Conservation (phyloP, 2,329 filamentous ascomycete species). For the Stagonosporopsis chrysanthemi region DNA sequence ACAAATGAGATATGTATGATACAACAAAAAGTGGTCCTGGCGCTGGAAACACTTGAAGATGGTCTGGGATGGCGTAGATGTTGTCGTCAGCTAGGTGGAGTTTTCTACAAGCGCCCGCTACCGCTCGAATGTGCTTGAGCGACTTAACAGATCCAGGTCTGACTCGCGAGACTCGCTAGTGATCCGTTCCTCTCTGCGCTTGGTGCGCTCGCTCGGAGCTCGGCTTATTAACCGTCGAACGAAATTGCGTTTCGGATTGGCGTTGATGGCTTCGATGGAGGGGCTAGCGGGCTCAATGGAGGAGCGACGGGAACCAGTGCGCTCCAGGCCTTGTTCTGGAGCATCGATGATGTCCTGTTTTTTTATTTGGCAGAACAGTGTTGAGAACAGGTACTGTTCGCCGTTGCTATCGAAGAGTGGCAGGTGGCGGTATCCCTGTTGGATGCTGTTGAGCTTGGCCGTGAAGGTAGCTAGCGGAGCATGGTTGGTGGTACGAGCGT, state of each 20-base stretch:
- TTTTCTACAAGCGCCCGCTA: conserved; percentile 25
- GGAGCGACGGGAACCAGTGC: conserved; percentile 33
- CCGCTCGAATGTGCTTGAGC: conserved; percentile 48
- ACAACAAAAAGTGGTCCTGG: conserved; percentile 24
- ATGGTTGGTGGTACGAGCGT: conserved; percentile 72
- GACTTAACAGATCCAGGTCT: conserved; percentile 43
- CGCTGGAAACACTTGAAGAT: conserved; percentile 26
- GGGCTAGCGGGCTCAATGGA: conserved; percentile 39
- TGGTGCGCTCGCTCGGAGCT: conserved; percentile 53
- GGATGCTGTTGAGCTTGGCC: conserved; percentile 86
- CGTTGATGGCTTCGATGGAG: conserved; percentile 42
- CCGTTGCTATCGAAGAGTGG: conserved; percentile 88
- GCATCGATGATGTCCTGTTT: conserved; percentile 62
- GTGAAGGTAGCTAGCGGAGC: conserved; percentile 85
- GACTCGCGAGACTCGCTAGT: conserved; percentile 44
- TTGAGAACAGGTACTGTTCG: conserved; percentile 93
- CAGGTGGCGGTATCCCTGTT: conserved; percentile 90
- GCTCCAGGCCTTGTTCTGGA: conserved; percentile 31
- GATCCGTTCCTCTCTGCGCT: conserved; percentile 42
- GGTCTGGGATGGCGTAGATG: conserved; percentile 9
- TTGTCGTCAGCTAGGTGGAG: conserved; percentile 33
- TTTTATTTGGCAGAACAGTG: conserved; percentile 87
- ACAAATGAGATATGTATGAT: conserved; percentile 33
- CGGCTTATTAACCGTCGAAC: conserved; percentile 54
- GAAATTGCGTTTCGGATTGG: conserved; percentile 45